Conservation (phyloP, 371 early-diverging fungal genomes). For the Rhizopus sp. region DNA sequence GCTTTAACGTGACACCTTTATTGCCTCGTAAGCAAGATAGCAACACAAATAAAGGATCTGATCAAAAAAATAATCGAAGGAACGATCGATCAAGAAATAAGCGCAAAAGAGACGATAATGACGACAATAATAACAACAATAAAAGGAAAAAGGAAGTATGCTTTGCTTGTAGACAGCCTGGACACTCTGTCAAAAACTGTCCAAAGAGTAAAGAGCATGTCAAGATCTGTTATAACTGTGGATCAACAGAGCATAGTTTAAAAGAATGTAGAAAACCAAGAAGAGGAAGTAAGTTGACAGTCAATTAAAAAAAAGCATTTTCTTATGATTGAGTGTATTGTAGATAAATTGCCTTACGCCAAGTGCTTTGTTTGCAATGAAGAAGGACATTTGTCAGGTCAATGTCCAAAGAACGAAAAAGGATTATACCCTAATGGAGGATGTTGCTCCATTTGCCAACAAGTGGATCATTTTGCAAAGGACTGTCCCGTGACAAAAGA, state of each 20-base stretch:
- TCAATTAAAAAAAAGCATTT: neutral
- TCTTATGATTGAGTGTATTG: neutral
- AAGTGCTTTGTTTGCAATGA: slow-evolving; percentile 87
- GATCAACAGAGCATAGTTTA: slow-evolving; percentile 80
- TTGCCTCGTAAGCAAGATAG: slow-evolving; percentile 41
- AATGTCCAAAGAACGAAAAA: slow-evolving; percentile 84
- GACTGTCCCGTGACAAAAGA: slow-evolving; percentile 78
- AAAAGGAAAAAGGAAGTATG: slow-evolving; percentile 58
- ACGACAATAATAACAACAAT: slow-evolving; percentile 2
- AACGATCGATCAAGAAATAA: slow-evolving; percentile 2
- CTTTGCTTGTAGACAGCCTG: slow-evolving; percentile 82
- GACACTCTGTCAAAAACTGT: slow-evolving; percentile 84
- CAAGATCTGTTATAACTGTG: slow-evolving; percentile 85
- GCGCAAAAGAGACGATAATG: slow-evolving; percentile 19
- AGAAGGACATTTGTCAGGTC: slow-evolving; percentile 80
- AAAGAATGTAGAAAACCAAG: slow-evolving; percentile 70
- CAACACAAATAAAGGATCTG: neutral
- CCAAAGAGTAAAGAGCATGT: slow-evolving; percentile 56
- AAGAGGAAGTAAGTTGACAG: slow-evolving; percentile 50
- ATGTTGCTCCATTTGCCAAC: slow-evolving; percentile 83
- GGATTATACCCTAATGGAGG: slow-evolving; percentile 95
- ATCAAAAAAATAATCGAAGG: neutral
- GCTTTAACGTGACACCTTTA: slow-evolving; percentile 56
- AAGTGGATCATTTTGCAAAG: slow-evolving; percentile 81
- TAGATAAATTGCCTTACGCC: slow-evolving; percentile 65